phyloP scores from a whole-genome alignment of 2,329 filamentous ascomycete genomes.

The Verticillium longisporum region DNA sequence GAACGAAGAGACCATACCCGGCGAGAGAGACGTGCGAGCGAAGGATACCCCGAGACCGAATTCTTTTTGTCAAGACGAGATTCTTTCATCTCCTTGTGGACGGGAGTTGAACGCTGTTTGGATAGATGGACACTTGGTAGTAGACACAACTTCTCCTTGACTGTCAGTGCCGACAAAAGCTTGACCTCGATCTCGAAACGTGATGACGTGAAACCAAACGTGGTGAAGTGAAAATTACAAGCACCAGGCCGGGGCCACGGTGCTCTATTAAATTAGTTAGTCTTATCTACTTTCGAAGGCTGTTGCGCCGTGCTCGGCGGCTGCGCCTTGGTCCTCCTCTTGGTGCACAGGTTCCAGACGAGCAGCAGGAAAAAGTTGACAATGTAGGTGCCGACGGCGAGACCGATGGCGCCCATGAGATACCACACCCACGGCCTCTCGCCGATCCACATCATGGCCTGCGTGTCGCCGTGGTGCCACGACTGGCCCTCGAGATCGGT shows the following conservation, averaged over 20 bases:
- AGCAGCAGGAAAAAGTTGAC: slow-evolving; percentile 10
- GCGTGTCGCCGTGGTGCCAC: slow-evolving; percentile 40
- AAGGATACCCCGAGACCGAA: not conserved
- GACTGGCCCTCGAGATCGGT: slow-evolving; percentile 30
- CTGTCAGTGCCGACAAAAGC: no score
- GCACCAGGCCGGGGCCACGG: not conserved
- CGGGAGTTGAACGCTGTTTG: not conserved
- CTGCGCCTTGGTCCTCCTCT: not conserved
- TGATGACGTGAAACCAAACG: no score
- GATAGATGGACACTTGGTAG: not conserved
- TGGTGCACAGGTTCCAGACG: not conserved
- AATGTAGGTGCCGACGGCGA: slow-evolving; percentile 12
- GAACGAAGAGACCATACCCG: not conserved
- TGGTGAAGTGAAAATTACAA: not conserved
- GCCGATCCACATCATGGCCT: slow-evolving; percentile 41
- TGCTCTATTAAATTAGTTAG: not conserved
- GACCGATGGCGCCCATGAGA: slow-evolving; percentile 17
- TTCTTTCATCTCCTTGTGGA: no score
- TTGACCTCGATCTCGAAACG: no score
- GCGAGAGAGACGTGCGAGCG: not conserved
- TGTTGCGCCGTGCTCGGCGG: not conserved
- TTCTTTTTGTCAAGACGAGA: no score
- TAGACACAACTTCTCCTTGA: no score
- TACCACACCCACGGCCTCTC: slow-evolving; percentile 24
- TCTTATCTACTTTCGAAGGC: not conserved